A percentile compares a stretch with the other conserved stretches of the same genome.
Conservation (phyloP, 305 asterid species). For the Fraxinus sp. region DNA sequence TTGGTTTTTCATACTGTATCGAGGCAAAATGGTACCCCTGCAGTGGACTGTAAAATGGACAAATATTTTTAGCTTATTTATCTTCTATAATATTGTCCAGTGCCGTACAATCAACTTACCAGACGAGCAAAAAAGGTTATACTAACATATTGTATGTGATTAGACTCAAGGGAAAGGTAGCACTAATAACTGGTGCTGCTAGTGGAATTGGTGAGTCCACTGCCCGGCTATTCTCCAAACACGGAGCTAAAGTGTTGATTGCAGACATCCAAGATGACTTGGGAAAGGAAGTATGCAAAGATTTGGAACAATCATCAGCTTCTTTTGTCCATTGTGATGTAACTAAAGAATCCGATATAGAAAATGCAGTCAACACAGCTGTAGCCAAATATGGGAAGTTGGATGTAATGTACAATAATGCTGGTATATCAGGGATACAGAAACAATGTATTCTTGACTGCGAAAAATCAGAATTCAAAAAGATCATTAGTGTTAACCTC, state of each 20-base stretch:
- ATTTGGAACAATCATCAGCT: not conserved
- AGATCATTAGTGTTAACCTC: slow-evolving; percentile 5
- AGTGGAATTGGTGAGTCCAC: slow-evolving; percentile 7
- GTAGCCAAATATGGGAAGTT: not conserved
- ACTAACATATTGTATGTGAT: not conserved
- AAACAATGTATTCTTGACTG: not conserved
- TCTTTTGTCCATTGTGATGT: not conserved
- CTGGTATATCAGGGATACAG: not conserved
- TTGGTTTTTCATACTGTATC: not conserved
- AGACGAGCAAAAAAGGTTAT: not conserved
- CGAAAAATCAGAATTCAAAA: not conserved
- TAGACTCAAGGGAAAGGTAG: slow-evolving; percentile 12
- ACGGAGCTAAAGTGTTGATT: not conserved
- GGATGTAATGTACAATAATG: slow-evolving; percentile 8
- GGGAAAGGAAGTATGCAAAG: not conserved
- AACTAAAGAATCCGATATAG: not conserved
- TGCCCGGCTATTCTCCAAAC: slow-evolving; percentile 4
- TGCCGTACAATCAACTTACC: not conserved
- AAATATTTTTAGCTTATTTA: not conserved
- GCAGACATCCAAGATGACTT: slow-evolving; percentile 10
- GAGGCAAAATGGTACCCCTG: not conserved
- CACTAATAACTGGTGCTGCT: slow-evolving; percentile 13
- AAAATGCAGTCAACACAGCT: not conserved
- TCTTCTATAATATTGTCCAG: not conserved
- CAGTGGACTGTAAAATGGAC: not conserved